Base-by-base conservation (phyloP, 345 rosid species). In the Eucalyptus pumila region DNA sequence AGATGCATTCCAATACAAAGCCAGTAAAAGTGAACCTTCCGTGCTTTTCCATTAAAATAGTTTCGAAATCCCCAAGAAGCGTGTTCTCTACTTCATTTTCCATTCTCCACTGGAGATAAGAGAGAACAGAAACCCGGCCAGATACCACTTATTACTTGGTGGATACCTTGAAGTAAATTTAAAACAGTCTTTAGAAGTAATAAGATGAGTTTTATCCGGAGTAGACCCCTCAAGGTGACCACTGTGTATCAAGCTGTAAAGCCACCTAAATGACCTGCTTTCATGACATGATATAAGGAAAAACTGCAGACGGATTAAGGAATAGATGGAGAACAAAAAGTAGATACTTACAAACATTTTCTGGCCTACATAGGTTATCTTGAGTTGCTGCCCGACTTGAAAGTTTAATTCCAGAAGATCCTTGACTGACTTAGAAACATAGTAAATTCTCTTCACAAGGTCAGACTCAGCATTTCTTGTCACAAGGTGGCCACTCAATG, bases 401-500 rank as follows among this genome's bases (percentile, higher is more conserved):
- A 93, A 92, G 90, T 98, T 98, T 81, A 96, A 94, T 89, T 95
- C 96, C 65, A 96, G 94, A 90, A 93, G 94, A 90, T 96, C 93
- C 92, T 95, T 98, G 72, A 97, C 96, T 11, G 99, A 95, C 91
- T 92, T 96, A 4, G 99, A 97, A 89, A 98, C 93, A 54, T 97
- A 97, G 94, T 97, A 96, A 89, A 98, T 94, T 93, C 99, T 94
- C 94, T 98, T 98, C 93, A 97, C 99, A 76, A 90, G 96, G 92
- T 92, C 96, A 69, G 94, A 91, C 30, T 96, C 99, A 56, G 88
- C 92, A 92, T 98, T 98, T 94, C 99, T 95, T 16, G 96, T 92
- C 88, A 97, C 94, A 45, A 98, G 96, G 94, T 95, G 99, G 42
- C 96, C 99, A 40, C 47, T 37, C 80, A 98, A 91, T 17, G 96